Evolutionary conservation across 2,329 filamentous ascomycete species (phyloP), one percentile per base, ranked within the genome.

Genomic region (Stemphylium beticola): DNA sequence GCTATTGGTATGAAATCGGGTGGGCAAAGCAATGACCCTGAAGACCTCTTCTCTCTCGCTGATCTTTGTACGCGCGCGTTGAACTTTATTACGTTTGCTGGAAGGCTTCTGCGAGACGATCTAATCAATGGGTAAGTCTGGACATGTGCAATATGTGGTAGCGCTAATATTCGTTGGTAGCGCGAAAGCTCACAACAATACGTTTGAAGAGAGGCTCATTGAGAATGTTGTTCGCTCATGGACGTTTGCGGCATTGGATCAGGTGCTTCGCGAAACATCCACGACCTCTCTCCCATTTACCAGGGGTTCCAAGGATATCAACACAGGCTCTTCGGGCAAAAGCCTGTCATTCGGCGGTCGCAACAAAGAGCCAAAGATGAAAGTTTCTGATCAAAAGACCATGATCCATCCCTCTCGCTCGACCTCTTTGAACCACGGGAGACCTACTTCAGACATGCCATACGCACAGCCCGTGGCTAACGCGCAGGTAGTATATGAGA

Each of bases 11-110:
- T 63, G 41, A 71, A 61, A 20, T 64, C 65, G 4, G 55, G 42
- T 29, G 49, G 49, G 17, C 44, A 57, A 15, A 15, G 56, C 0
- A 84, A 87, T 37, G 88, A 90, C 57, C 73, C 82, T 0, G 92
- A 96, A 72, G 89, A 96, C 65, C 77, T 97, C 20, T 79, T 84
- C 9, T 85, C 92, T 58, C 82, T 97, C n/a, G 89, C 91, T 1
- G 92, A 98, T 68, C 86, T 97, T 24, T 96, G 92, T 71, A 87
- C 87, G 57, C 85, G 93, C 53, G 88, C 92, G 1, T 82, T 95
- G 9, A 88, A 91, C 58, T 98, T 97, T 65, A 89, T 98, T 33
- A 89, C 91, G 1, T 85, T 88, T 34, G 87, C 91, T 33, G 90
- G 91, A 3, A 86, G 90, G 48, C 86, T 92, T 18, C 87, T 98